These are phyloP conservation scores for Ceriops decandra DNA, from an alignment of 345 rosid genomes.

Conservation along the genomic window DNA sequence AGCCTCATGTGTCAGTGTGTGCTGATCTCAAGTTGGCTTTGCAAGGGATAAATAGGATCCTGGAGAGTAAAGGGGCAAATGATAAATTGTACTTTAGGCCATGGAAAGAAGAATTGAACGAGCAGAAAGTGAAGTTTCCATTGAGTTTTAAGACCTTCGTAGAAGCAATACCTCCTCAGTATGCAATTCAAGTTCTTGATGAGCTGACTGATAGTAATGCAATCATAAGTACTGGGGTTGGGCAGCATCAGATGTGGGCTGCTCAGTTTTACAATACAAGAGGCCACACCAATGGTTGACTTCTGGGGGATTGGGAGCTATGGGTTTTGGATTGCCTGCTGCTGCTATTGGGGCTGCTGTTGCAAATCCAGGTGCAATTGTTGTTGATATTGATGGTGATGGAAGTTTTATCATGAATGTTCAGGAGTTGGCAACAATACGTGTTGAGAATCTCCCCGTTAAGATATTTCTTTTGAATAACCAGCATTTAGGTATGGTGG, in stretches of 20 bases:
- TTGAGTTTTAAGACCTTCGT: constrained; percentile 75
- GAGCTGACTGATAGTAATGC: constrained; percentile 84
- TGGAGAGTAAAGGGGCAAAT: constrained; percentile 47
- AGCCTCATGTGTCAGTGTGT: constrained; percentile 87
- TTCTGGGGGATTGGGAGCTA: constrained; percentile 91
- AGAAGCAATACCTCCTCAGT: constrained; percentile 89
- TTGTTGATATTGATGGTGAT: constrained; percentile 96
- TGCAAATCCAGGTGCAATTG: constrained; percentile 72
- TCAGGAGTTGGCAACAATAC: constrained; percentile 84
- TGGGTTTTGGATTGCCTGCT: constrained; percentile 97
- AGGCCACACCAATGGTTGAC: constrained; percentile 91
- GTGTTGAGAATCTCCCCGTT: constrained; percentile 80
- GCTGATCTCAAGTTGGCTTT: constrained; percentile 81
- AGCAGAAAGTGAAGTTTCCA: constrained; percentile 66
- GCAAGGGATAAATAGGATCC: constrained; percentile 58
- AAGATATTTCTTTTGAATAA: constrained; percentile 78
- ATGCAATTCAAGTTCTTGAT: constrained; percentile 82
- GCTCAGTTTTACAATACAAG: constrained; percentile 94
- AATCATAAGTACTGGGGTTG: constrained; percentile 87
- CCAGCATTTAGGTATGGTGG: constrained; percentile 97
- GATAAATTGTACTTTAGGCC: constrained; percentile 52
- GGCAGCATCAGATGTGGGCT: constrained; percentile 99
- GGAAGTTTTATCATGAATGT: constrained; percentile 97
- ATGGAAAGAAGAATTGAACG: constrained; percentile 75
- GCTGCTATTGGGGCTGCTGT: constrained; percentile 98